phyloP scores from a whole-genome alignment of 805 yeast species.

The Teunomyces cretensis region DNA sequence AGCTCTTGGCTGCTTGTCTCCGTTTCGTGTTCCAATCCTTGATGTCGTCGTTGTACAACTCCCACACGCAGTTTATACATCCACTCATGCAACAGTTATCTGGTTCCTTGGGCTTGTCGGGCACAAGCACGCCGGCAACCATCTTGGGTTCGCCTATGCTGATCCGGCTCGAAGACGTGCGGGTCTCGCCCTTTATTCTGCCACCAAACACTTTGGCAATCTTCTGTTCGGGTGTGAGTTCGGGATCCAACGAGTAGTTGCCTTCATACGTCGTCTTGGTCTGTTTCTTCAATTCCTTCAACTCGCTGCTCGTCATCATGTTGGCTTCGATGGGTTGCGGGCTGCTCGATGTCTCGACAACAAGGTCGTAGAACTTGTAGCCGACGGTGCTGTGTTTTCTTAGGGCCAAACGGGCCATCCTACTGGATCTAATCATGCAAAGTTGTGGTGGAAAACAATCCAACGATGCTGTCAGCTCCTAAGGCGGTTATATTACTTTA shows the following conservation, averaged over 20 bases:
- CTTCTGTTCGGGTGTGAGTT: conserved; percentile 44
- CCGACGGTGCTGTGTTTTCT: conserved; percentile 5
- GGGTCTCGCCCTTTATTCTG: conserved; percentile 51
- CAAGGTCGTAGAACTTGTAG: conserved; percentile 38
- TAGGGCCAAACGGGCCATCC: background rate
- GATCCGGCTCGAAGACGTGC: conserved; percentile 39
- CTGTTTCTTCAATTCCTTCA: conserved; percentile 16
- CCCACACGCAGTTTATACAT: conserved; percentile 97
- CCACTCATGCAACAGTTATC: conserved; percentile 98
- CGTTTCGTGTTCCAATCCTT: conserved; percentile 74
- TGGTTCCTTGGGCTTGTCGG: conserved; percentile 84
- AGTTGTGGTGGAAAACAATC: background rate
- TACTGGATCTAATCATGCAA: conserved; percentile 1
- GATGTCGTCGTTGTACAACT: conserved; percentile 81
- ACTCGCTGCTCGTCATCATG: conserved; percentile 21
- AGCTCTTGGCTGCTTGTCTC: conserved; percentile 50
- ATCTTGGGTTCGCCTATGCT: conserved; percentile 34
- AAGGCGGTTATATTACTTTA: background rate
- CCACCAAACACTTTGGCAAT: conserved; percentile 56
- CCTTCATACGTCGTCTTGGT: conserved; percentile 32
- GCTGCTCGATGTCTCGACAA: conserved; percentile 30
- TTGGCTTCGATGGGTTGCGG: conserved; percentile 37
- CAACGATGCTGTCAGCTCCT: background rate
- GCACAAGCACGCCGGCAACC: conserved; percentile 68
- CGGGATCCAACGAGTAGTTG: conserved; percentile 24